These are phyloP conservation scores for Colletotrichum melonis DNA, from an alignment of 2,329 filamentous ascomycete species.

Conservation along the genomic window DNA sequence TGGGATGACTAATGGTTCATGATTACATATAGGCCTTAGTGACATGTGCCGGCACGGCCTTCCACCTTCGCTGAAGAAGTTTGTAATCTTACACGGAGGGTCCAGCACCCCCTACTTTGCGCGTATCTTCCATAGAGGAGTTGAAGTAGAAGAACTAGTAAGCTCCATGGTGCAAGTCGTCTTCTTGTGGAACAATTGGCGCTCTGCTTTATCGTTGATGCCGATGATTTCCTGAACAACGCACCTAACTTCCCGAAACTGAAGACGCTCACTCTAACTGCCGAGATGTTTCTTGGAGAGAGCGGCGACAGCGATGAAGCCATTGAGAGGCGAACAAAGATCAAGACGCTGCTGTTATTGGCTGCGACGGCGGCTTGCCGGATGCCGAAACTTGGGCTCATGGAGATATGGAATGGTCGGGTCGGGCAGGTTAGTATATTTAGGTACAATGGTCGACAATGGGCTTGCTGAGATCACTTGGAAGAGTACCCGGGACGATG, in stretches of 20 bases:
- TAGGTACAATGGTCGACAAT: neutral
- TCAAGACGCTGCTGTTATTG: neutral
- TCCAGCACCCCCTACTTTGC: neutral
- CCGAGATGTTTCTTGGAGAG: neutral
- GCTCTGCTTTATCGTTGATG: neutral
- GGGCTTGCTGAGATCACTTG: neutral
- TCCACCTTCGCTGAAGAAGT: neutral
- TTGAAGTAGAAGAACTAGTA: neutral
- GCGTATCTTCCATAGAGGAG: neutral
- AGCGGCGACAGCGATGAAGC: neutral
- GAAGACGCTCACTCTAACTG: neutral
- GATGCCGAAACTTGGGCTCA: neutral
- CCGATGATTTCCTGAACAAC: neutral
- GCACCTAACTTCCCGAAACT: neutral
- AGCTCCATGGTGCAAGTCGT: neutral
- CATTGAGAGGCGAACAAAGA: neutral
- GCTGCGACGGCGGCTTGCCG: neutral
- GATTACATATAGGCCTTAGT: neutral
- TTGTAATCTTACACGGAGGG: neutral
- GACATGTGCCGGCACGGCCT: neutral
- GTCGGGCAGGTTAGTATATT: neutral
- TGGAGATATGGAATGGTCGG: slow-evolving; percentile 6
- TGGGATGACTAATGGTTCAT: neutral
- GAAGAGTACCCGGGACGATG: neutral
- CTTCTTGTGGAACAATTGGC: neutral